Conservation (phyloP, 768 basidiomycete genomes). For the Leucocoprinus sp. region DNA sequence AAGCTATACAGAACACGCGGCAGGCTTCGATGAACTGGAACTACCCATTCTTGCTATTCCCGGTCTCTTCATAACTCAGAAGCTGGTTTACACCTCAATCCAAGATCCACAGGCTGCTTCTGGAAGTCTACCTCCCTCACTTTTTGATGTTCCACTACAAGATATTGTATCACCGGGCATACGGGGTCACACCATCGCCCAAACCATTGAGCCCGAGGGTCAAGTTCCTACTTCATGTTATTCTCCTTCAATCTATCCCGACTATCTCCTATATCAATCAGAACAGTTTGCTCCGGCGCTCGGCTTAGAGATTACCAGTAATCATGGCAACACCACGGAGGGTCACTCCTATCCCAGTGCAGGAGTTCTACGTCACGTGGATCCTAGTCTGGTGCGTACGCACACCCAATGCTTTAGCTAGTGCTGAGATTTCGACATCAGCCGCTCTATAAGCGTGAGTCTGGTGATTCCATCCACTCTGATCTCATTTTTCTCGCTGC, state of each 20-base stretch:
- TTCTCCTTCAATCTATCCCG: constrained; percentile 1
- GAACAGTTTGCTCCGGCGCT: neutral
- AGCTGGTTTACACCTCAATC: constrained; percentile 25
- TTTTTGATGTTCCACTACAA: constrained; percentile 10
- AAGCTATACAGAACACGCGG: constrained; percentile 54
- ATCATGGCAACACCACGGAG: neutral
- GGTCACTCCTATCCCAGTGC: constrained; percentile 11
- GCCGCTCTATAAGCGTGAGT: constrained; percentile 58
- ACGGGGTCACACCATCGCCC: neutral
- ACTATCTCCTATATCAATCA: neutral
- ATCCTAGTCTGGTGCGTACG: constrained; percentile 39
- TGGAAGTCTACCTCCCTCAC: constrained; percentile 5
- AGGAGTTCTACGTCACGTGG: constrained; percentile 31
- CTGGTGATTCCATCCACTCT: constrained; percentile 4
- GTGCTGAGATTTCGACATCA: constrained; percentile 20
- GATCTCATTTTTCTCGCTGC: constrained; percentile 13
- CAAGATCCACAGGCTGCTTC: constrained; percentile 8
- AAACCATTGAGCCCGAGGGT: neutral
- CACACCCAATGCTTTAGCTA: constrained; percentile 8
- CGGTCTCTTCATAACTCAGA: constrained; percentile 52
- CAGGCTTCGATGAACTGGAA: constrained; percentile 46
- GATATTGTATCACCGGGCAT: neutral
- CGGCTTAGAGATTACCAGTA: constrained; percentile 1
- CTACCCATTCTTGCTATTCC: constrained; percentile 48
- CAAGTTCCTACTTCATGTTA: neutral